Percentiles rank a stretch among this genome's conserved stretches.
Evolutionary conservation across 73 alveolate species (phyloP).

Genomic region (Blepharisma stoltei): DNA sequence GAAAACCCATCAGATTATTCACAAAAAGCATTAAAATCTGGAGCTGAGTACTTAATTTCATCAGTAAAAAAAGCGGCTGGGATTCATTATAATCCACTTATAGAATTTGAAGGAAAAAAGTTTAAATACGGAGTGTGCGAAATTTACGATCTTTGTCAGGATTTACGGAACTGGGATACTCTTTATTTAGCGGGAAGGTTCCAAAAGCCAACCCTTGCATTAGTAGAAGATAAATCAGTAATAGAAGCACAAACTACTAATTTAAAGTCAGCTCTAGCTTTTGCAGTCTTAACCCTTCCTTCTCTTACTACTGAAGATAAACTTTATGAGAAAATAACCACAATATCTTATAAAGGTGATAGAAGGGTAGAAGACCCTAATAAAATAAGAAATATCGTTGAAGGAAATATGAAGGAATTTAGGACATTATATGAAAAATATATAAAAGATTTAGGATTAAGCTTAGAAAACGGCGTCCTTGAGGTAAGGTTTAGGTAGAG

Average conservation of each 20-base stretch:
- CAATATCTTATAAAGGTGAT: conserved; percentile 47
- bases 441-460: conserved; percentile 21
- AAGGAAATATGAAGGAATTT: conserved; percentile 40
- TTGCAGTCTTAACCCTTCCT: conserved; percentile 30
- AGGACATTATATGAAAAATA: conserved; percentile 32
- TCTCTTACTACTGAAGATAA: conserved; percentile 35
- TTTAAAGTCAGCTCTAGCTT: conserved; percentile 40
- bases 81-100: conserved; percentile 37
- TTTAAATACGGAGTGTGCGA: conserved; percentile 55
- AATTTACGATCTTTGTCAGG: conserved; percentile 36
- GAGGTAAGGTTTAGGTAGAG: neutral
- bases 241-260: conserved; percentile 27
- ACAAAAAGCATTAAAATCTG: conserved; percentile 4
- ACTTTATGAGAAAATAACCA: conserved; percentile 33
- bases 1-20: conserved; percentile 42
- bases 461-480: neutral
- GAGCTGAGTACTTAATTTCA: neutral
- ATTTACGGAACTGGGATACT: conserved; percentile 43
- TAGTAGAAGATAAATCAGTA: conserved; percentile 26
- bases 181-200: conserved; percentile 54
- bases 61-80: conserved; percentile 25
- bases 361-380: conserved; percentile 63
- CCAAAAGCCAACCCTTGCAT: conserved; percentile 49
- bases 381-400: conserved; percentile 52
- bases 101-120: conserved; percentile 15